Evolutionary conservation across 257 asterid species (phyloP), one percentile per base, ranked within the genome.

Genomic region (Salvia hispanica): DNA sequence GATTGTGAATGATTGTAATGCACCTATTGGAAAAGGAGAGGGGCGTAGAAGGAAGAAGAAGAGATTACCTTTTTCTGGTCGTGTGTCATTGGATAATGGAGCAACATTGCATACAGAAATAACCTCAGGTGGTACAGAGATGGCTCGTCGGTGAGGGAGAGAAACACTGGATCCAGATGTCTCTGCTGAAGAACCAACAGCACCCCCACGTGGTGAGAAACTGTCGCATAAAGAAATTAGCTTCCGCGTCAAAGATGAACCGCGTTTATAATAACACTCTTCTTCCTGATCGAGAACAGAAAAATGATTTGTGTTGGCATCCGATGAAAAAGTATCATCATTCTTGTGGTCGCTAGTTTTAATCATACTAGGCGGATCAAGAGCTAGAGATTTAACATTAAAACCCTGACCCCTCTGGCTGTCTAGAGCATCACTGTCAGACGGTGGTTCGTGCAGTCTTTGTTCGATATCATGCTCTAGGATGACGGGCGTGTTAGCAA

Each of bases 51-150:
- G 28, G 67, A 77, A 66, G 25, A 73, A 54, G 47, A 55, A 64
- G 58, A 57, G 62, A 85, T 74, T 79, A 84, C 97, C 33, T 7
- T 71, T 74, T 60, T 72, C 73, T 3, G 81, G 72, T 18, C 69
- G 54, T 40, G 72, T 60, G n/a, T 37, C 68, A 67, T 45, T 72
- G 46, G 84, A 59, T 12, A 65, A 62, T n/a, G 88, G 44, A 64
- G 83, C 75, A 62, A 63, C 75, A 74, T 47, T 55, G 58, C 74
- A 70, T 13, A 79, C 54, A 25, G 91, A 76, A 61, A 86, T 75
- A 51, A 81, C 63, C 77, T 87, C 98, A 8, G 92, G 79, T 4
- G 81, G 80, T 37, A 73, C 75, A 12, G 82, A 72, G 52, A 82
- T 65, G 62, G 85, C 81, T 7, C 83, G 80, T 69, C 77, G 76